Percentiles rank a stretch among this genome's conserved stretches.
These are phyloP conservation scores for Syncephalastrum monosporum DNA, from an alignment of 371 early-diverging fungal genomes.

Conservation along the genomic window DNA sequence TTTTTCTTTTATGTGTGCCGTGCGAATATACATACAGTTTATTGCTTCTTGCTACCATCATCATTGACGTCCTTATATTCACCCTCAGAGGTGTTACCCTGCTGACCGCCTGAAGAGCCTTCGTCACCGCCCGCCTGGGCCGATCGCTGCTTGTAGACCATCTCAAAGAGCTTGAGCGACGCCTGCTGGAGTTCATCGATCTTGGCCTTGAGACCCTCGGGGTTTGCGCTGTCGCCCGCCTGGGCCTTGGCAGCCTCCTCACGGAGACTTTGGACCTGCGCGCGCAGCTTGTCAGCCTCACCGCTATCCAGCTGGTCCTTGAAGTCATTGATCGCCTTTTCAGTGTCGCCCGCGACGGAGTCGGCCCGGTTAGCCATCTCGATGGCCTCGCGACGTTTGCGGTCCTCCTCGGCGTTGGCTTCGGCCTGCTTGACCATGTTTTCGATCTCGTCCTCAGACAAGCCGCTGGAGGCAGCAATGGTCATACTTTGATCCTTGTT, in stretches of 20 bases:
- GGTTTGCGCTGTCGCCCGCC: slow-evolving; percentile 54
- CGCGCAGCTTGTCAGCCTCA: slow-evolving; percentile 73
- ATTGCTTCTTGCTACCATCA: slow-evolving; percentile 21
- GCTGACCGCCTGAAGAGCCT: not conserved
- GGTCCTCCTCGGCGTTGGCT: slow-evolving; percentile 80
- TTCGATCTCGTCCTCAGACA: slow-evolving; percentile 88
- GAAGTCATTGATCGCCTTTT: slow-evolving; percentile 87
- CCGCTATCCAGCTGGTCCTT: slow-evolving; percentile 83
- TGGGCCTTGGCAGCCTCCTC: slow-evolving; percentile 63
- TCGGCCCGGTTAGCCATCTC: slow-evolving; percentile 90
- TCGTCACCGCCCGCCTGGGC: slow-evolving; percentile 11
- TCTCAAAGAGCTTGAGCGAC: slow-evolving; percentile 87
- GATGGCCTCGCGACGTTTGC: slow-evolving; percentile 80
- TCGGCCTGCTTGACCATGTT: slow-evolving; percentile 89
- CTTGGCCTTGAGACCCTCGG: slow-evolving; percentile 67
- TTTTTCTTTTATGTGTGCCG: slow-evolving; percentile 1
- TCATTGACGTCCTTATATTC: slow-evolving; percentile 26
- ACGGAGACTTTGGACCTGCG: slow-evolving; percentile 69
- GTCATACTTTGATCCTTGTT: slow-evolving; percentile 84
- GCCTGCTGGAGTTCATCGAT: slow-evolving; percentile 75
- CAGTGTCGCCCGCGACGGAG: slow-evolving; percentile 80
- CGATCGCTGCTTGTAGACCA: slow-evolving; percentile 77
- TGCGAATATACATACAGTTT: slow-evolving; percentile 3
- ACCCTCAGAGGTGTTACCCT: slow-evolving; percentile 18
- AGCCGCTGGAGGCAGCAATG: slow-evolving; percentile 90